A percentile compares a stretch with the other conserved stretches of the same genome.
phyloP scores from a whole-genome alignment of 2,329 filamentous ascomycete species.

The Paraphoma chrysanthemicola region DNA sequence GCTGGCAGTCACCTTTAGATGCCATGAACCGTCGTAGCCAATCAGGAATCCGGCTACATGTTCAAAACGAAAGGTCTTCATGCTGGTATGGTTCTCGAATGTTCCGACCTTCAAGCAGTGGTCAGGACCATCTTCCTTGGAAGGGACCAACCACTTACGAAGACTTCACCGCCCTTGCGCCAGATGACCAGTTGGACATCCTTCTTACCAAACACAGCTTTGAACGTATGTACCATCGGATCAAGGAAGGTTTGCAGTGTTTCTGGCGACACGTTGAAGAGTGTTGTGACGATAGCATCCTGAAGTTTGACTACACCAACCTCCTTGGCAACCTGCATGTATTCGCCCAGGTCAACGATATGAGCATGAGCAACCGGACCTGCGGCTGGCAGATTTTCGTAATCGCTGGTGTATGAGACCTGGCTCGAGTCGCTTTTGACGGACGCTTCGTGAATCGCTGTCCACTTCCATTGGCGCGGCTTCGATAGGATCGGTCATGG shows the following conservation, averaged over 20 bases:
- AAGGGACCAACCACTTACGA: conserved; percentile 13
- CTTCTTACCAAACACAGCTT: conserved; percentile 17
- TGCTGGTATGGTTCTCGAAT: conserved; percentile 14
- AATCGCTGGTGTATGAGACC: conserved; percentile 7
- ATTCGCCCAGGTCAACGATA: conserved; percentile 13
- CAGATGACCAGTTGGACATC: conserved; percentile 24
- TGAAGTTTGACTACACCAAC: conserved; percentile 11
- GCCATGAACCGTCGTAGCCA: conserved; percentile 27
- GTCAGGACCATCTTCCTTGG: neutral
- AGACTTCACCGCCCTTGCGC: conserved; percentile 25
- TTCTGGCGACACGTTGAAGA: conserved; percentile 8
- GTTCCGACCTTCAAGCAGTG: conserved; percentile 11
- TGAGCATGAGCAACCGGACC: conserved; percentile 3
- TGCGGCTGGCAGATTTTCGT: conserved; percentile 6
- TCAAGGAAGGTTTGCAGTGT: conserved; percentile 15
- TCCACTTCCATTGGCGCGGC: conserved; percentile 4
- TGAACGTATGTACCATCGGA: conserved; percentile 17
- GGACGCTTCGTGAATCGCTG: neutral
- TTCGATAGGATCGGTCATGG: neutral
- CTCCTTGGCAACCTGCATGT: neutral
- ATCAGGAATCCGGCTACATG: conserved; percentile 24
- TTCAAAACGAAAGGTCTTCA: conserved; percentile 19
- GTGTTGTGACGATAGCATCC: conserved; percentile 22
- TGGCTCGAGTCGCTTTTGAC: neutral
- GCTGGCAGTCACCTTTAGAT: conserved; percentile 11